Base-by-base conservation (phyloP, 768 basidiomycete genomes). In the Trametes cinnabarina region DNA sequence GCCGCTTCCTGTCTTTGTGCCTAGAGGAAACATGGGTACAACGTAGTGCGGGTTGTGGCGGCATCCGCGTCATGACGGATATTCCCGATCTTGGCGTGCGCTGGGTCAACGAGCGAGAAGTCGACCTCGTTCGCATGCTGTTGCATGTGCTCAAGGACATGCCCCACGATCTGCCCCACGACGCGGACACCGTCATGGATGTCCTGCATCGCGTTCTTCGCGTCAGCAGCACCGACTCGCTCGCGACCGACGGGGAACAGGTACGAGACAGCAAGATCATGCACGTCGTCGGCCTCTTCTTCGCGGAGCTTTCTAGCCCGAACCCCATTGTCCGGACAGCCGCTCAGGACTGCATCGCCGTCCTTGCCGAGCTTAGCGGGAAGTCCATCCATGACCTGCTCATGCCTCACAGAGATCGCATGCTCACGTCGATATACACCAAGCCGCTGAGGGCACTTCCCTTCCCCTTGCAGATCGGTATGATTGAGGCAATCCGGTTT, bases 401-500 rank as follows among this genome's bases (percentile, higher is more conserved):
- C 47, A 75, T 82, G 70, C 90, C 84, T 15, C 88, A 94, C 65
- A 87, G 93, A 46, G 92, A 94, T 61, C 86, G 93, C 28, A 87
- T 98, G 75, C 79, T 98, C 37, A 83, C 84, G 17, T 84, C 88
- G 2, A 94, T 99, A 63, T 98, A 90, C 75, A 92, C 90, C n/a
- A 98, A 98, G 68, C 97, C 97, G 12, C 81, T 99, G 19, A 82
- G 97, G 51, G 97, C 97, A 0, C 80, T 99, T 23, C 94, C 94
- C 1, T 95, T 98, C 70, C 81, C 88, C 15, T 92, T 93, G 66
- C 97, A 98, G 71, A 97, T 98, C 56, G 97, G 95, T 28, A 94
- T 98, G 82, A 94, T 98, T 58, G 97, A 98, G 66, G 94, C 94
- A 17, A 86, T 98, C 58, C 90, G 95, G 10, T 99, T 94, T 70